Evolutionary conservation across 306 rosid genomes (phyloP).

Genomic region (Canavalia gladiata): DNA sequence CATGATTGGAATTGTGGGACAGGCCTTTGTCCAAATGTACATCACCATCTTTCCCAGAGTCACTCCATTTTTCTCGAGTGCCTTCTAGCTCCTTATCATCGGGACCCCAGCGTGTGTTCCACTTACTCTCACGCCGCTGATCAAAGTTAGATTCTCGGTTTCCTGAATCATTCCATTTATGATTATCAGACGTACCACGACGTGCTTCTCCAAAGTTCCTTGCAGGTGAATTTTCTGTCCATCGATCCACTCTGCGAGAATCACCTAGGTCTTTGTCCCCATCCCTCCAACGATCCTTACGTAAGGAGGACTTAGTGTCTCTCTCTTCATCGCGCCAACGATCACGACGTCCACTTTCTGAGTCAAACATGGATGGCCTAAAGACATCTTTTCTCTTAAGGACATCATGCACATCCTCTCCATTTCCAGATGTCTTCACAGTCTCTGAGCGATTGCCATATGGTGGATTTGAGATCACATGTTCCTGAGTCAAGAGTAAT

Average conservation of each 20-base stretch:
- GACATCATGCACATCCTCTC: conserved; percentile 60
- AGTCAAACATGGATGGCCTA: conserved; percentile 87
- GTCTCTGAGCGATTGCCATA: conserved; percentile 62
- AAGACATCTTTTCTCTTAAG: conserved; percentile 86
- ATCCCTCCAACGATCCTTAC: conserved; percentile 92
- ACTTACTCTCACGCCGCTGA: conserved; percentile 95
- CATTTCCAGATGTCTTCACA: conserved; percentile 66
- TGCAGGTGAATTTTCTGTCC: conserved; percentile 64
- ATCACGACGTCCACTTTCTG: conserved; percentile 74
- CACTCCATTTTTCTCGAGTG: conserved; percentile 77
- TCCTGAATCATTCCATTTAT: conserved; percentile 72
- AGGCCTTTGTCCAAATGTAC: conserved; percentile 68
- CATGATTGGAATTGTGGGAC: conserved; percentile 67
- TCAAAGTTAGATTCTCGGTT: conserved; percentile 75
- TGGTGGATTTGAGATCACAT: conserved; percentile 56
- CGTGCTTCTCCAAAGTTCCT: conserved; percentile 73
- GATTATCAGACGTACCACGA: conserved; percentile 66
- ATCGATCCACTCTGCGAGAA: conserved; percentile 72
- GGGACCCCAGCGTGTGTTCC: conserved; percentile 99
- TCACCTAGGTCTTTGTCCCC: conserved; percentile 84
- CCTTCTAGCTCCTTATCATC: conserved; percentile 86
- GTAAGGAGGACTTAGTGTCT: conserved; percentile 77
- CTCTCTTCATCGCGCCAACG: conserved; percentile 99
- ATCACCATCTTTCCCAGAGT: conserved; percentile 75
- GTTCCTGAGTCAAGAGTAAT: conserved; percentile 58